These are phyloP conservation scores for Pseudopyricularia cyperi DNA, from an alignment of 2,329 filamentous ascomycete species.

Conservation along the genomic window DNA sequence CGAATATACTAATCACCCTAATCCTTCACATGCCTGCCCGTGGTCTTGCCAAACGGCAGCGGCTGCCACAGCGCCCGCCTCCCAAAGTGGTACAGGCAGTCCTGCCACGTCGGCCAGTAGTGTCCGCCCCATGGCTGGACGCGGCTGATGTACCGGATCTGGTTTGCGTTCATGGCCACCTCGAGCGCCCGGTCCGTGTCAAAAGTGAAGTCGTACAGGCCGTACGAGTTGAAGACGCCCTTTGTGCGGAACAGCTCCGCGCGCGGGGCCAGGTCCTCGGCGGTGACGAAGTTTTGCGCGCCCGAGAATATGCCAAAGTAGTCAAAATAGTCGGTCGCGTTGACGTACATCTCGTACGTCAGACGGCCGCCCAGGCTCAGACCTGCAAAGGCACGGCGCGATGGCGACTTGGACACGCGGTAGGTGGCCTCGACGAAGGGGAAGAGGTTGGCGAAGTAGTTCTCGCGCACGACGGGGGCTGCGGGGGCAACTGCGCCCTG, in stretches of 20 bases:
- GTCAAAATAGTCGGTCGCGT: constrained; percentile 15
- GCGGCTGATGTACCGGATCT: constrained; percentile 9
- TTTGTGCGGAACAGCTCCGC: constrained; percentile 8
- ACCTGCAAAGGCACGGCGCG: constrained; percentile 15
- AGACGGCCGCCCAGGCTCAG: constrained; percentile 14
- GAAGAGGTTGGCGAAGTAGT: constrained; percentile 14
- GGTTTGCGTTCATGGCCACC: constrained; percentile 9
- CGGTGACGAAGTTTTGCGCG: constrained; percentile 6
- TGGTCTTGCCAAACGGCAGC: constrained; percentile 7
- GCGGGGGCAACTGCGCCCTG: constrained; percentile 7
- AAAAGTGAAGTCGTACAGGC: constrained; percentile 15
- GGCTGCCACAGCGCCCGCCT: constrained; percentile 14
- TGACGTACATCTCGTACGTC: constrained; percentile 17
- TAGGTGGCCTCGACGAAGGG: constrained; percentile 13
- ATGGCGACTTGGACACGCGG: constrained; percentile 11
- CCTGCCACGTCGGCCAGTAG: constrained; percentile 17
- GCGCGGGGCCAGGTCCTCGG: constrained; percentile 8
- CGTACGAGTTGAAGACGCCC: constrained; percentile 14
- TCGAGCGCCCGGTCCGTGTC: constrained; percentile 10
- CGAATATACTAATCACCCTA: no score
- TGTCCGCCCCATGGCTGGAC: constrained; percentile 14
- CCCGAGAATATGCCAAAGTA: constrained; percentile 16
- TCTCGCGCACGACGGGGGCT: constrained; percentile 10
- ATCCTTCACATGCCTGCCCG: background rate
- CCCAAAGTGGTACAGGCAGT: constrained; percentile 16